These are phyloP conservation scores for Biscogniauxia marginata DNA, from an alignment of 2,329 filamentous ascomycete genomes.

Conservation along the genomic window DNA sequence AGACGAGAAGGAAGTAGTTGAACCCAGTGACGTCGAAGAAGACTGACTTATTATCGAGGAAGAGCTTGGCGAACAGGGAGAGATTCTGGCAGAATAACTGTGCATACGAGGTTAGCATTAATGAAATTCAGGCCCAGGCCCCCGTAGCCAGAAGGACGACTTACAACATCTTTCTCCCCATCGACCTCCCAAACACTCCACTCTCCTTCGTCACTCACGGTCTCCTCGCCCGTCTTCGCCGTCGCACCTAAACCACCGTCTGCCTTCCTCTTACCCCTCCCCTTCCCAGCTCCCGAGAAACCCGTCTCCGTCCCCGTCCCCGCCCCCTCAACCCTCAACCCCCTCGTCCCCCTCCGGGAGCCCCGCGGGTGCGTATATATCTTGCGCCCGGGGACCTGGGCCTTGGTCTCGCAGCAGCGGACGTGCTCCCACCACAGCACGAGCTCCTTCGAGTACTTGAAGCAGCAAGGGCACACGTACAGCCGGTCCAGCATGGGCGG, in stretches of 20 bases:
- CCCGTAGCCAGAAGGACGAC: conserved; percentile 26
- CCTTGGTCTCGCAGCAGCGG: conserved; percentile 52
- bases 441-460: conserved; percentile 77
- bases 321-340: conserved; percentile 33
- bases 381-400: conserved; percentile 62
- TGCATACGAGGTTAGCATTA: background rate
- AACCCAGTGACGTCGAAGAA: conserved; percentile 96
- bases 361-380: conserved; percentile 66
- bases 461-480: conserved; percentile 90
- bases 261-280: conserved; percentile 30
- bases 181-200: conserved; percentile 93
- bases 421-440: conserved; percentile 59
- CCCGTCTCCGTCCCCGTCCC: conserved; percentile 22
- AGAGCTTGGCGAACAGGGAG: conserved; percentile 93
- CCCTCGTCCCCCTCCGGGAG: conserved; percentile 40
- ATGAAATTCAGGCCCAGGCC: background rate
- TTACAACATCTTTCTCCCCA: conserved; percentile 75
- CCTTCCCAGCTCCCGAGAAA: conserved; percentile 35
- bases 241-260: no score
- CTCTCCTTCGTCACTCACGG: conserved; percentile 61
- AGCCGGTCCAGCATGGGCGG: conserved; percentile 61
- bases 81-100: conserved; percentile 91
- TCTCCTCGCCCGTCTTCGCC: conserved; percentile 39
- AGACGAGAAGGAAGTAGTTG: conserved; percentile 88
- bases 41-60: conserved; percentile 96